Base-by-base conservation (phyloP, 371 early-diverging fungal species). In the Actinomortierella ambigua region DNA sequence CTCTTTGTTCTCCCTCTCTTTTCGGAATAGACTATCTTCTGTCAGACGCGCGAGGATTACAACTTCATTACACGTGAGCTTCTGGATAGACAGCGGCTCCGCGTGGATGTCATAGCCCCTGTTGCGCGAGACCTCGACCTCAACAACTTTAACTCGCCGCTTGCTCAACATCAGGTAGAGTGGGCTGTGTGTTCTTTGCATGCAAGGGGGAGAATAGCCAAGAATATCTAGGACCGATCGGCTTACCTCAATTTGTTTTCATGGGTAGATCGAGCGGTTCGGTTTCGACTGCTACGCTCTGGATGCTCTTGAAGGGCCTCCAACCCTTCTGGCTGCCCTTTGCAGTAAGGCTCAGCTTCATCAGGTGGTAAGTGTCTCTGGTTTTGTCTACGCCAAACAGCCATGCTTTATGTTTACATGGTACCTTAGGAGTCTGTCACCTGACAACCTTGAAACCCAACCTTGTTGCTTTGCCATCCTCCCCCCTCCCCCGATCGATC, bases 11-110 rank as follows among this genome's bases (percentile, higher is more conserved):
- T 47, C 20, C 18, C 18, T 47, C 20, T 9, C 18, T 47, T 47
- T 47, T 47, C 18, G 48, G n/a, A n/a, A n/a, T 82, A 93, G 88
- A 85, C 84, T 0, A 94, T 95, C 78, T 87, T 96, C 0, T 87
- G 89, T 53, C 91, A 92, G 70, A 79, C 81, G 17, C 65, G 88
- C 55, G 84, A 82, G 40, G 98, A 97, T 73, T 97, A 96, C 77
- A 48, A 81, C 5, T 48, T 62, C 3, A 80, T 96, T 28, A 86
- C 88, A 0, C 57, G 75, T 5, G 83, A 88, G 61, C 57, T 88
- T 9, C 76, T 88, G 54, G 93, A 94, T 65, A 65, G 69, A 18
- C 63, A 63, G 59, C 73, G 68, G 11, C 76, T 86, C 59, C 82
- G 90, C 28, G 73, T 93, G 2, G 86, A 85, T 46, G 83, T 88